Conservation (phyloP, 257 asterid species). For the Forsythia viridissima region DNA sequence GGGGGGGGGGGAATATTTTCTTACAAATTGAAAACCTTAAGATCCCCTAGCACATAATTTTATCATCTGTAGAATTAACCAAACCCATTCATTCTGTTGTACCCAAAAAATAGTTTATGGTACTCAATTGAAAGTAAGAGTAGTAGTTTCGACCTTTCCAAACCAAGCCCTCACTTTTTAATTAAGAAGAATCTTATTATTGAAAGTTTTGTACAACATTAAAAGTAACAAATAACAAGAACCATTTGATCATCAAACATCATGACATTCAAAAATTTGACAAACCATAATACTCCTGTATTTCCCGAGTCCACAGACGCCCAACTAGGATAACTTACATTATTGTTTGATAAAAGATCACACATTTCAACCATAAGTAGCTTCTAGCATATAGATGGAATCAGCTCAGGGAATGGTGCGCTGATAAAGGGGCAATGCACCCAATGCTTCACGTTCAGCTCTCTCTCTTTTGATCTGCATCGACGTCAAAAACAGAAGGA, state of each 20-base stretch:
- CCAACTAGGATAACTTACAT: slow-evolving; percentile 22
- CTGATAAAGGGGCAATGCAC: slow-evolving; percentile 93
- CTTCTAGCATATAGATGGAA: not conserved
- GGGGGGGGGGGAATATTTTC: no score
- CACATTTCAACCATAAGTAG: slow-evolving; percentile 10
- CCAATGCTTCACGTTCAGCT: slow-evolving; percentile 93
- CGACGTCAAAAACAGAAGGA: not conserved
- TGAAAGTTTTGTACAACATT: no score
- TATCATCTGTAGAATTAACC: no score
- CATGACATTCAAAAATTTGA: slow-evolving; percentile 18
- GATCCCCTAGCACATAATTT: no score
- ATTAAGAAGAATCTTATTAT: no score
- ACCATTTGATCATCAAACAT: not conserved
- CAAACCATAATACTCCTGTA: slow-evolving; percentile 10
- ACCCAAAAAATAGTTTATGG: no score
- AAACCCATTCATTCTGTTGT: no score
- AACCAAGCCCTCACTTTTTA: no score
- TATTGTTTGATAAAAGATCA: slow-evolving; percentile 13
- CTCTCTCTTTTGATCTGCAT: slow-evolving; percentile 82
- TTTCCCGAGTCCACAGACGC: slow-evolving; percentile 3
- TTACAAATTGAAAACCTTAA: no score
- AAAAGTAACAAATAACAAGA: no score
- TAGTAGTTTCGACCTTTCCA: no score
- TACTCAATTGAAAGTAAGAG: no score
- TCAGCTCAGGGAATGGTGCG: slow-evolving; percentile 73